Conservation (phyloP, 441 rosid species). For the Eutrema salsugineum region DNA sequence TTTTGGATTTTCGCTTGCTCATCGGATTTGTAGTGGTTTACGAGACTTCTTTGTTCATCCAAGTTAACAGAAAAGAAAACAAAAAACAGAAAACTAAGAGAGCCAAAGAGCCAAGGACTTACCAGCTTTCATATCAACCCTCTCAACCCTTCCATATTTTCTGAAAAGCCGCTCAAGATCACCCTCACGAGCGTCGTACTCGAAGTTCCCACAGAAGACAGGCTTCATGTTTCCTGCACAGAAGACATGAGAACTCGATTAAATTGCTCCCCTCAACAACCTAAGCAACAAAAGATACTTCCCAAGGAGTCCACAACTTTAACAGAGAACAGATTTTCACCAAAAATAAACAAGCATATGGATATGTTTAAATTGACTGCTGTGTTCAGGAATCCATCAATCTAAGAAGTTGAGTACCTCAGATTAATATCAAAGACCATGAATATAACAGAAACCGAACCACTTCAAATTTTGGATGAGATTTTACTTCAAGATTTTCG, state of each 20-base stretch:
- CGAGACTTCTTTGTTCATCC: neutral
- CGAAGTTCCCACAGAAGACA: conserved; percentile 92
- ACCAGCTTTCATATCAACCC: conserved; percentile 86
- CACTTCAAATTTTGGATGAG: no score
- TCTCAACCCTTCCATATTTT: conserved; percentile 83
- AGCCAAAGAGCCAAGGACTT: neutral
- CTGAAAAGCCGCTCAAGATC: conserved; percentile 89
- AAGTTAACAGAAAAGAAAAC: neutral
- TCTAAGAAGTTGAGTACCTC: no score
- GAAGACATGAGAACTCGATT: neutral
- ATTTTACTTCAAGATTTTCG: no score
- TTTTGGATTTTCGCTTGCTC: neutral
- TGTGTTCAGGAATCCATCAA: no score
- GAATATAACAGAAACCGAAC: no score
- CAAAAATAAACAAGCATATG: no score
- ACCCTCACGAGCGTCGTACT: conserved; percentile 87
- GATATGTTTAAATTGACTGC: no score
- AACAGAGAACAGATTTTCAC: no score
- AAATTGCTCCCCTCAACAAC: neutral
- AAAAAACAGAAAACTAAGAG: neutral
- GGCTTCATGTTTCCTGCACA: conserved; percentile 59
- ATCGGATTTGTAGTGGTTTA: neutral
- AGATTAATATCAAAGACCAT: no score
- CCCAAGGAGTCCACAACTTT: no score
- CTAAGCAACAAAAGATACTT: neutral